Evolutionary conservation across 2,329 filamentous ascomycete species (phyloP).

Genomic region (Fusarium xylarioides): DNA sequence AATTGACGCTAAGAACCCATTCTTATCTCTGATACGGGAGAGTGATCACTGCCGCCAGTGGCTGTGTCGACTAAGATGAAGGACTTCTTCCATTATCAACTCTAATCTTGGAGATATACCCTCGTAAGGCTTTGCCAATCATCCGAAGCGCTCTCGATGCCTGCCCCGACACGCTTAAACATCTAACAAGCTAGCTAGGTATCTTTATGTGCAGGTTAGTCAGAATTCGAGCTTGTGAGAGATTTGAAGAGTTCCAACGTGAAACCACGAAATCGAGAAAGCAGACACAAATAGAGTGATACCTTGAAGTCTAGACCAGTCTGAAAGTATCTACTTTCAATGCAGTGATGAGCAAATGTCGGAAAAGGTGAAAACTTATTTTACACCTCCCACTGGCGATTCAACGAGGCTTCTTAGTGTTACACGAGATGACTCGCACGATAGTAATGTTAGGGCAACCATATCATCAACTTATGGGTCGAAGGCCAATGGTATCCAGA

Average conservation of each 20-base stretch:
- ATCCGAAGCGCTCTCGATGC: not conserved
- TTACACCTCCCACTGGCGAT: not conserved
- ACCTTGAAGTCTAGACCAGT: conserved; percentile 1
- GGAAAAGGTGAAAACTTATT: not conserved
- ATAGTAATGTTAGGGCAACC: not conserved
- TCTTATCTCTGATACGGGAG: not conserved
- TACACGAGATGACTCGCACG: conserved; percentile 5
- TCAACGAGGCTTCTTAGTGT: not conserved
- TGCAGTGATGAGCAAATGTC: not conserved
- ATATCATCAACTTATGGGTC: not conserved
- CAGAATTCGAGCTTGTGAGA: not conserved
- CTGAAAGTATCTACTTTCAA: not conserved
- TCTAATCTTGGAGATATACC: not conserved
- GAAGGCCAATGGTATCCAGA: not conserved
- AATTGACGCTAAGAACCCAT: not conserved
- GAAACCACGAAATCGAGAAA: not conserved
- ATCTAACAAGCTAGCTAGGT: not conserved
- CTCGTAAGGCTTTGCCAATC: not conserved
- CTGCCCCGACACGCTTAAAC: not conserved
- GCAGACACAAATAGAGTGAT: not conserved
- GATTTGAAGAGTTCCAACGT: not conserved
- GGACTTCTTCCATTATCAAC: not conserved
- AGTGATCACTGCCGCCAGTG: not conserved
- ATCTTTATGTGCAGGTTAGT: not conserved
- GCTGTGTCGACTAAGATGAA: not conserved